Evolutionary conservation across 495 filamentous ascomycete species (phyloP).

Genomic region (Podospora bellae-mahoneyi): DNA sequence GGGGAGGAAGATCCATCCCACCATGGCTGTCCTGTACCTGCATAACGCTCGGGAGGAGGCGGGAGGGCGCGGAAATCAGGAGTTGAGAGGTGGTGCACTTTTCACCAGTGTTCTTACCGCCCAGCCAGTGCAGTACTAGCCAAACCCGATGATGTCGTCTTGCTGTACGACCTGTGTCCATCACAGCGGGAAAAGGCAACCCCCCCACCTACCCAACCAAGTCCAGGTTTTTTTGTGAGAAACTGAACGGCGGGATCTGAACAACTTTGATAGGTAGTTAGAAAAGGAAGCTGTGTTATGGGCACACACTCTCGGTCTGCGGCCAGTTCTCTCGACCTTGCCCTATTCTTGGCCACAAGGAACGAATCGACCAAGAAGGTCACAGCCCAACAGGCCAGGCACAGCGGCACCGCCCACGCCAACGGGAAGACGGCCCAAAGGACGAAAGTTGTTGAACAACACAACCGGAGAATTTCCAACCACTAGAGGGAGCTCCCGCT

Average conservation of each 20-base stretch:
- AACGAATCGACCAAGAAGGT: constrained; percentile 4
- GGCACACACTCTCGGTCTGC: not conserved
- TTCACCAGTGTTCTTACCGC: not conserved
- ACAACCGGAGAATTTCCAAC: constrained; percentile 1
- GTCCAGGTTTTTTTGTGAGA: not conserved
- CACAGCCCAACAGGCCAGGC: constrained; percentile 1
- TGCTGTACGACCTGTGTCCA: not conserved
- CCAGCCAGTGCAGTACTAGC: not conserved
- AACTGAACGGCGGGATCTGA: constrained; percentile 8
- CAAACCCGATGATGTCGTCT: not conserved
- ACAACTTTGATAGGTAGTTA: not conserved
- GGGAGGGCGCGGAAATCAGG: not conserved
- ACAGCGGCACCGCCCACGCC: not conserved
- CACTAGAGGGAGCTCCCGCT: not conserved
- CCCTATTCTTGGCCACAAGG: constrained; percentile 1
- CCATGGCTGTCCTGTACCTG: not conserved
- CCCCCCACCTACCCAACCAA: not conserved
- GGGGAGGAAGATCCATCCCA: not conserved
- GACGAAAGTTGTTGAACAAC: not conserved
- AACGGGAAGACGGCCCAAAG: not conserved
- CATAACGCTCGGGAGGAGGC: constrained; percentile 1
- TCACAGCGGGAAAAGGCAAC: not conserved
- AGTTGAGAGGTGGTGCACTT: not conserved
- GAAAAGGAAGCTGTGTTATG: not conserved
- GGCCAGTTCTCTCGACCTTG: not conserved